Percentiles rank a stretch among this genome's conserved stretches.
phyloP scores from a whole-genome alignment of 805 yeast genomes.

The Barnettozyma pratensis region DNA sequence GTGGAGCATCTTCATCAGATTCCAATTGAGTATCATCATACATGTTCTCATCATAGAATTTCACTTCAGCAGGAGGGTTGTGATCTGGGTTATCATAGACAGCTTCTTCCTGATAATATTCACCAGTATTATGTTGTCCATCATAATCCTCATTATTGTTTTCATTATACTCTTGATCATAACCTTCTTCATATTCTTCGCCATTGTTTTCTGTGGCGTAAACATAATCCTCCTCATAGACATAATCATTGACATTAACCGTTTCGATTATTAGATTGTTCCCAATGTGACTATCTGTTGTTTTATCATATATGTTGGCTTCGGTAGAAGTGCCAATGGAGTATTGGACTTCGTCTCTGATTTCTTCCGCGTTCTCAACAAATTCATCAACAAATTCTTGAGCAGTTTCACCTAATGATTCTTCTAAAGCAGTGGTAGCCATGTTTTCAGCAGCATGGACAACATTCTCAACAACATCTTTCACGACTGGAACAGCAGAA shows the following conservation, averaged over 20 bases:
- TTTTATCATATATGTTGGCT: not conserved
- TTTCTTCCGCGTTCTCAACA: conserved; percentile 1
- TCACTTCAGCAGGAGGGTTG: too few species aligned
- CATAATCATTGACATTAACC: conserved; percentile 7
- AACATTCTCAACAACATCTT: not conserved
- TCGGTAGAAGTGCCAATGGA: not conserved
- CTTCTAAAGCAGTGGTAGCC: conserved; percentile 2
- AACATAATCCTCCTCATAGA: conserved; percentile 4
- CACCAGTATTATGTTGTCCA: too few species aligned
- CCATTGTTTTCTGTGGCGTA: not conserved
- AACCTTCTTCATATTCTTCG: not conserved
- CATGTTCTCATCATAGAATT: not conserved
- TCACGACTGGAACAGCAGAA: not conserved
- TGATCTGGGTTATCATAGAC: too few species aligned
- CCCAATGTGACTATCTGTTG: not conserved
- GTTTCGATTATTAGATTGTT: conserved; percentile 7
- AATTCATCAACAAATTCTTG: conserved; percentile 7
- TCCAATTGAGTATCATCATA: not conserved
- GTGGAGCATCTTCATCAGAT: too few species aligned
- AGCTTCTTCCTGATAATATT: too few species aligned
- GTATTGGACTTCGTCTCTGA: not conserved
- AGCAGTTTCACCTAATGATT: conserved; percentile 8
- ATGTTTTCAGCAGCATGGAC: not conserved
- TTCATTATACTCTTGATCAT: not conserved
- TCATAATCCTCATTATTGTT: not conserved